These are phyloP conservation scores for Jatropha curcas DNA, from an alignment of 345 rosid species.

Conservation along the genomic window DNA sequence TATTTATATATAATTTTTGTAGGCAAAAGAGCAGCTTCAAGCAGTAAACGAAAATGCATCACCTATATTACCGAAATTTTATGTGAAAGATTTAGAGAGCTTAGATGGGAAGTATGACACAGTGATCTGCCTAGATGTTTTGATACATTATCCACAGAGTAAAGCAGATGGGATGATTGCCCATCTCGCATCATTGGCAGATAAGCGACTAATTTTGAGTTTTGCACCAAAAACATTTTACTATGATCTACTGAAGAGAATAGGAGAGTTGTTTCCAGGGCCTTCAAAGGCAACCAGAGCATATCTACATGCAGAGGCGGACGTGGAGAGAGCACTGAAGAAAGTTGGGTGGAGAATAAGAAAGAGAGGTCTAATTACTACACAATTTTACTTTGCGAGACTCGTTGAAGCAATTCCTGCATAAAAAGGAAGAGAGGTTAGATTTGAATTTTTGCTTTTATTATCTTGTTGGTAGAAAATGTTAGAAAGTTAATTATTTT, in stretches of 20 bases:
- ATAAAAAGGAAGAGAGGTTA: constrained; percentile 34
- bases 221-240: constrained; percentile 94
- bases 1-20: not conserved
- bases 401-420: constrained; percentile 84
- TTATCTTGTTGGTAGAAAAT: not conserved
- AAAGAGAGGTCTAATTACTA: constrained; percentile 70
- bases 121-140: constrained; percentile 83
- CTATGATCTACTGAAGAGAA: constrained; percentile 71
- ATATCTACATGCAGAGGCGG: constrained; percentile 84
- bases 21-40: constrained; percentile 73
- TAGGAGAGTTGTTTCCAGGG: constrained; percentile 93
- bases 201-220: constrained; percentile 72
- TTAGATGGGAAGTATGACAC: constrained; percentile 72
- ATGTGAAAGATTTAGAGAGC: constrained; percentile 87
- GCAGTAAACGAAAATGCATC: constrained; percentile 28
- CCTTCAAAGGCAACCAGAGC: constrained; percentile 98
- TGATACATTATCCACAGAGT: constrained; percentile 91
- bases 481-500: constrained; percentile 9
- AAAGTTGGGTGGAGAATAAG: constrained; percentile 92
- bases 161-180: constrained; percentile 95
- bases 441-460: constrained; percentile 9
- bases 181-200: constrained; percentile 89
- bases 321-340: constrained; percentile 73
- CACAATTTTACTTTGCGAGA: constrained; percentile 84
- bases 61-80: constrained; percentile 59